A percentile compares a stretch with the other conserved stretches of the same genome.
These are phyloP conservation scores for Polytrichum formosum DNA, from an alignment of 225 moss, liverwort and hornwort species.

Conservation along the genomic window DNA sequence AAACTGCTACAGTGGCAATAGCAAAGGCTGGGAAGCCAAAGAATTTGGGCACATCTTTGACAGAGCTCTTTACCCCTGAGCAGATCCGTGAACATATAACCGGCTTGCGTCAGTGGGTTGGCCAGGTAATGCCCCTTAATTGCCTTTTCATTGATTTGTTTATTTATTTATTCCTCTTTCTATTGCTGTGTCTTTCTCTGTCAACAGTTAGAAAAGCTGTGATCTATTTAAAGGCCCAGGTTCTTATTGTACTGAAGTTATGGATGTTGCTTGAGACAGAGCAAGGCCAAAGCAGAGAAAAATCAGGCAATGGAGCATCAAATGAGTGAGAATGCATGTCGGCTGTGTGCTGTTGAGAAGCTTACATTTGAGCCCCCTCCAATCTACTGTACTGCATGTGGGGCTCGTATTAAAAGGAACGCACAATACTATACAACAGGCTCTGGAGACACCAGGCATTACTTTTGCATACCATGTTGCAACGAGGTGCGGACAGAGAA, in stretches of 20 bases:
- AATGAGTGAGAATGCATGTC: constrained; percentile 98
- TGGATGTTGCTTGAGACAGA: constrained; percentile 38
- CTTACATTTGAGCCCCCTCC: constrained; percentile 99
- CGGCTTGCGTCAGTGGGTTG: constrained; percentile 98
- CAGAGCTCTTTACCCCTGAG: constrained; percentile 90
- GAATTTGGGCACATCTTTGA: constrained; percentile 90
- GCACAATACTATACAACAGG: constrained; percentile 76
- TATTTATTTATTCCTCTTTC: not conserved
- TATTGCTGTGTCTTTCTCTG: no score
- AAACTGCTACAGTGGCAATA: constrained; percentile 16
- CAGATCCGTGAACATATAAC: constrained; percentile 92
- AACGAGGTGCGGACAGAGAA: constrained; percentile 89
- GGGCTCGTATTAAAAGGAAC: constrained; percentile 92
- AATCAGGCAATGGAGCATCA: constrained; percentile 99
- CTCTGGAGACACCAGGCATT: constrained; percentile 91
- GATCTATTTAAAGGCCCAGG: no score
- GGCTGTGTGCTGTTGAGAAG: constrained; percentile 95
- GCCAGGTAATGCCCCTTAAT: constrained; percentile 55
- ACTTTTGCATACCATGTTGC: constrained; percentile 95
- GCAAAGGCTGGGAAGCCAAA: constrained; percentile 82
- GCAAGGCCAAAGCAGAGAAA: constrained; percentile 98
- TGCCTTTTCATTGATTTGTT: not conserved
- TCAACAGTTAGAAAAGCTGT: no score
- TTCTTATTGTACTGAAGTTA: no score
- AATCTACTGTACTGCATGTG: constrained; percentile 96